Base-by-base conservation (phyloP, 495 filamentous ascomycete species). In the Lentithecium fluviatile region DNA sequence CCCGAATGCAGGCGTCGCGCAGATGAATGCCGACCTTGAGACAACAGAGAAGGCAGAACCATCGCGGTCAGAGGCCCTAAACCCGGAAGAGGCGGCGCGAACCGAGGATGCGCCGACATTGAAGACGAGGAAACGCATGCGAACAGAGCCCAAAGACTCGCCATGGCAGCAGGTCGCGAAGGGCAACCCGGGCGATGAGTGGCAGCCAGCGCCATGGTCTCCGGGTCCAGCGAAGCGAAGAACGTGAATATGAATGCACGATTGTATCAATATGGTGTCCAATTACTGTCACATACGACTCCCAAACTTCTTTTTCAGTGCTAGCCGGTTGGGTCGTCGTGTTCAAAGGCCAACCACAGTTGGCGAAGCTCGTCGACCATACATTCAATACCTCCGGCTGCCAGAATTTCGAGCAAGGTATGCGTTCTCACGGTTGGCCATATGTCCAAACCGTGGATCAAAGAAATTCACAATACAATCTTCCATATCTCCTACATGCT, bases 181-280 rank as follows among this genome's bases (percentile, higher is more conserved):
- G 64, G 68, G 78, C 4, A 79, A 73, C 0, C 84, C 88, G 13
- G 78, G 89, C 24, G 86, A 90, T 66, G 78, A 79, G 3, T 96
- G 87, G 88, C 87, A 93, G 73, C 91, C 91, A 0, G 73, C 86
- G 52, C 74, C 80, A 5, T 96, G 91, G 91, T 76, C 73, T 2
- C 88, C 87, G 29, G 59, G 75, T 8, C 58, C 58, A 13, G 42
- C 55, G 25, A 56, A 29, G 38, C 45, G 48, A 54, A 36, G 45
- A 40, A 32, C 23, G 7, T 56, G 20, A 32, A 36, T 45, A 11
- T 7, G 7, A n/a, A 2, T 58, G 45, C 7, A 38, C 4, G 15
- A 49, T 17, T 38, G 34, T 49, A n/a, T 5, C 19, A 15, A 20
- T 49, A 49, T 2, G 24, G 29, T 24, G 37, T 15, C 10, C 7